Base-by-base conservation (phyloP, 139 green algal species). In the Chlorella sp. region DNA sequence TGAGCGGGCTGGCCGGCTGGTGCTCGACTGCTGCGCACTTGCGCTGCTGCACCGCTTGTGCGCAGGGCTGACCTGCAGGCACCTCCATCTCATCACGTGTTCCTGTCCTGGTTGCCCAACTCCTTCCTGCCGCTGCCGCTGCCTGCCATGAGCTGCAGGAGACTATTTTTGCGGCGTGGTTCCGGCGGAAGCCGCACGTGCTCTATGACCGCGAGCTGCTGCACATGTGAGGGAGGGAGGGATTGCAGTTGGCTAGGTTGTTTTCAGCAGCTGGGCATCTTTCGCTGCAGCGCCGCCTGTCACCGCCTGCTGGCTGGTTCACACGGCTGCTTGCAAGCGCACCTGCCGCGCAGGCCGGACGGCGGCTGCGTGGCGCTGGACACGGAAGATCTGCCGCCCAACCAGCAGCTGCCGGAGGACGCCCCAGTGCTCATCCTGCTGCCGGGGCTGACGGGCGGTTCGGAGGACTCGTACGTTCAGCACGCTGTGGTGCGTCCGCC, bases 361-460 rank as follows among this genome's bases (percentile, higher is more conserved):
- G 95, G 96, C 17, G 96, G 96, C 79, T 87, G 79, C 12, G 95
- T 99, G 44, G 88, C 95, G 2, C 84, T 99, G 18, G 96, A 99
- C 89, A 96, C 92, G 80, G 88, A 97, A 74, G 79, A 92, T 47
- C 79, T 89, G 30, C 78, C 88, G 9, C 62, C 56, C 0, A 73
- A 20, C 26, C 57, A 80, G 85, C 69, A 63, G 16, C 85, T 86
- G 39, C 71, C 81, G 0, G 38, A 80, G 20, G 81, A 82, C 57
- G 95, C 95, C 0, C 95, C 95, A 11, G 89, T 98, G 25, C 74
- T 98, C 55, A 93, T 98, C 44, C 81, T 99, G 51, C 88, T 98
- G 26, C 96, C 96, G 26, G 96, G 96, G 0, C 88, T 99, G 34
- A 99, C 96, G 32, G 96, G 96, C 20, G 96, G 96, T 81, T 96